A percentile compares a stretch with the other conserved stretches of the same genome.
Evolutionary conservation across 2,329 filamentous ascomycete genomes (phyloP).

Genomic region (Coniochaeta sp.): DNA sequence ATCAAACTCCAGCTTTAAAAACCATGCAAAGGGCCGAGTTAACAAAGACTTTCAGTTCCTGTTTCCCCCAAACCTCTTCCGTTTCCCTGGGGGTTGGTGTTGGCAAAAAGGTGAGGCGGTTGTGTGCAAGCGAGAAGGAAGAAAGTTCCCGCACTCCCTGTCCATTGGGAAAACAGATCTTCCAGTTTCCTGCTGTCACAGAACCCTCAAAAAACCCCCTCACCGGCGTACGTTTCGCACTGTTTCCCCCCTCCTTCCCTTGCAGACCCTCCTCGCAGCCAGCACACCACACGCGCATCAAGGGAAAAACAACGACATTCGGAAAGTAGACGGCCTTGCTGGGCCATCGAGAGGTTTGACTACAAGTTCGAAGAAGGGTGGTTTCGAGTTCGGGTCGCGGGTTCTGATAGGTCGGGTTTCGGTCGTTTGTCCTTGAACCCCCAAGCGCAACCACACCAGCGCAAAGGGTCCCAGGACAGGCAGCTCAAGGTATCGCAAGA

Average conservation of each 20-base stretch:
- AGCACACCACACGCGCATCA: background rate
- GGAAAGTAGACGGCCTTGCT: background rate
- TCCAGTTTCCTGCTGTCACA: constrained; percentile 2
- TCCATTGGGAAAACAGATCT: background rate
- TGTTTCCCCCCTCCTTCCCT: background rate
- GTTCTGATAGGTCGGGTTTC: background rate
- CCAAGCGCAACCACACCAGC: background rate
- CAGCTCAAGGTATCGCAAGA: background rate
- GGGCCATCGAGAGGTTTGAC: background rate
- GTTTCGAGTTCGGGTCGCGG: background rate
- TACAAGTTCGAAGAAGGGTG: constrained; percentile 2
- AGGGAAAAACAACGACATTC: constrained; percentile 1
- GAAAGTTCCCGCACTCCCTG: background rate
- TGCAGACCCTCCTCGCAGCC: background rate
- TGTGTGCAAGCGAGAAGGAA: background rate
- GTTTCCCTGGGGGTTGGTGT: background rate
- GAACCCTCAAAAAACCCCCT: background rate
- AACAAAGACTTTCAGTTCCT: constrained; percentile 3
- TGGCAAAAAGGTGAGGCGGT: too few relatives aligned
- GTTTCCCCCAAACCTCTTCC: background rate
- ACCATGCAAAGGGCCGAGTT: constrained; percentile 4
- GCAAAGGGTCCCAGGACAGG: background rate
- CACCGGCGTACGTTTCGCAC: background rate
- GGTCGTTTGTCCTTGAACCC: background rate
- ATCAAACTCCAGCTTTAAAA: constrained; percentile 5